Percentiles rank a stretch among this genome's conserved stretches.
Conservation (phyloP, 1,284 basidiomycete genomes). For the Trichosporon coremiiforme region DNA sequence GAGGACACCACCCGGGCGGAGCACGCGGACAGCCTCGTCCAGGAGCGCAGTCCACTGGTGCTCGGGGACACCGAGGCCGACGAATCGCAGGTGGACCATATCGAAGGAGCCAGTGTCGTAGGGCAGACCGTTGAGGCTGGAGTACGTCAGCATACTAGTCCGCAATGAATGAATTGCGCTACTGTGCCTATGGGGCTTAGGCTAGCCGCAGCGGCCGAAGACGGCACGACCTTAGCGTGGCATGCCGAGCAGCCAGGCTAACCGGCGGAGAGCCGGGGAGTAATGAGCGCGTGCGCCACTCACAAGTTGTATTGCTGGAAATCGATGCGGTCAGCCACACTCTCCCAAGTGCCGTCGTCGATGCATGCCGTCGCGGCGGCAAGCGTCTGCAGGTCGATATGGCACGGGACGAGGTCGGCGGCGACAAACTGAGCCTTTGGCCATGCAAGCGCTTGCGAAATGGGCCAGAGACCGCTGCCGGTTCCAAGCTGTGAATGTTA, state of each 20-base stretch:
- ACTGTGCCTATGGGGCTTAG: not conserved
- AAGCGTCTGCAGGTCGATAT: constrained; percentile 43
- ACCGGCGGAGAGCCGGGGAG: not conserved
- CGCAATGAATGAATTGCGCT: constrained; percentile 13
- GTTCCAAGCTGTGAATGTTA: constrained; percentile 45
- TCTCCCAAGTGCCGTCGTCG: constrained; percentile 43
- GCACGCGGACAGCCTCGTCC: constrained; percentile 51
- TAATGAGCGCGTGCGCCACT: constrained; percentile 24
- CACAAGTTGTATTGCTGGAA: constrained; percentile 54
- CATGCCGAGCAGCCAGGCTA: not conserved
- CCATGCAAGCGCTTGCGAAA: constrained; percentile 52
- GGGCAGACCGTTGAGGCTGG: constrained; percentile 49
- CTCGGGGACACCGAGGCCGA: constrained; percentile 54
- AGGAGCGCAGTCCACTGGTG: constrained; percentile 48
- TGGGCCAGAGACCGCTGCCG: constrained; percentile 52
- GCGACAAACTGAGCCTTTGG: constrained; percentile 47
- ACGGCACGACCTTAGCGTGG: not conserved
- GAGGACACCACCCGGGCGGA: constrained; percentile 51
- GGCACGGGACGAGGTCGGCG: constrained; percentile 48
- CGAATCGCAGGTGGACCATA: constrained; percentile 53
- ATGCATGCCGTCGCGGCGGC: constrained; percentile 27
- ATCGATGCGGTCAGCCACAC: constrained; percentile 41
- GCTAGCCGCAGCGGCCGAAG: not conserved
- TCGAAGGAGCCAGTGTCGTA: constrained; percentile 55
- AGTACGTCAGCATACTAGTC: constrained; percentile 12